Base-by-base conservation (phyloP, 2,329 filamentous ascomycete genomes). In the Dactylonectria estremocensis region DNA sequence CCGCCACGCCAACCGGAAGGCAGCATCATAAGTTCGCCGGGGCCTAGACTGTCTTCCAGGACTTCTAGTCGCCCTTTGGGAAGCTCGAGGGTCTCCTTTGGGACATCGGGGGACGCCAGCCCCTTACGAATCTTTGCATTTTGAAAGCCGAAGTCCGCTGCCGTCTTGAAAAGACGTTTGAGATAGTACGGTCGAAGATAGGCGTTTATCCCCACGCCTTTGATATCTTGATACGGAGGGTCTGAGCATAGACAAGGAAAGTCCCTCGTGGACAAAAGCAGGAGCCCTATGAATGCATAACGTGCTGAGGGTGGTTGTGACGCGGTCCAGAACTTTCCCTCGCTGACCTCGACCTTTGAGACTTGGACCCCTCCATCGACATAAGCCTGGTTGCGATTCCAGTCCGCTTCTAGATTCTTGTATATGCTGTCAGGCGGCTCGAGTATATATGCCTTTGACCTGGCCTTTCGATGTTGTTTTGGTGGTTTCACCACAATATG, bases 211-310 rank as follows among this genome's bases (percentile, higher is more conserved):
- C 52, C 52, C n/a, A 13, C 9, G 4, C 52, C 52, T 37, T 37
- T 55, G 14, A 40, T 20, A n/a, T 55, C 52, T 18, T 55, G 52
- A 40, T 2, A 5, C 7, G 52, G 52, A 11, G 52, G 6, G 2
- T 55, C 52, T 10, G 13, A 35, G 11, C 52, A n/a, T 18, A 55
- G 33, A 11, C 22, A 14, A 37, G 52, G 31, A 55, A 55, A 55
- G 33, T 40, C 13, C 18, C 52, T 37, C 16, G 40, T 9, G 14
- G 52, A 31, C 7, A 16, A 40, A 14, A 55, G 52, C n/a, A 55
- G n/a, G 4, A 55, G 31, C 20, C 22, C 7, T 16, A 55, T 10
- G 22, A 55, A 55, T 18, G 31, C 14, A 37, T 18, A 40, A 5
- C 20, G 13, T 13, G n/a, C 13, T 16, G 33, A 10, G 10, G n/a